Evolutionary conservation across 208 protist genomes (phyloP).

Genomic region (Porcisia deanei): DNA sequence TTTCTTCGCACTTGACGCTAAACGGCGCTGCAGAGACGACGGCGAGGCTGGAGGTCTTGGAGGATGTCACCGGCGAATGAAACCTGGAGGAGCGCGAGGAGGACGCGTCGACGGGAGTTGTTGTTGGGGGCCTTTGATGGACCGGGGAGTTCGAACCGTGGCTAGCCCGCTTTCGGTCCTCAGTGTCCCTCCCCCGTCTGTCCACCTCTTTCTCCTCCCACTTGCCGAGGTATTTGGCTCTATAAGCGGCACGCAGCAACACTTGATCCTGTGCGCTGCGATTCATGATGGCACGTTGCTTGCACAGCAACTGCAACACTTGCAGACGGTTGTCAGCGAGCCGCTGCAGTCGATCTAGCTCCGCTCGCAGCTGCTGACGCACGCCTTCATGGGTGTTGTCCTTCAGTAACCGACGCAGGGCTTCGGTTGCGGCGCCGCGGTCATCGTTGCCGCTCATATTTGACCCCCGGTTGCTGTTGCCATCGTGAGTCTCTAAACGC

Average conservation of each 20-base stretch:
- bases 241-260: conserved; percentile 38
- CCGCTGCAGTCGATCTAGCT: conserved; percentile 47
- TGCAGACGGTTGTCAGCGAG: conserved; percentile 50
- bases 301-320: conserved; percentile 56
- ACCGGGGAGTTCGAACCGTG: background rate
- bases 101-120: background rate
- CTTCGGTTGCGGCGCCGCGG: background rate
- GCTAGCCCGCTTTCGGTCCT: background rate
- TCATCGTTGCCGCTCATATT: background rate
- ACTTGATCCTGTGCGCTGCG: conserved; percentile 48
- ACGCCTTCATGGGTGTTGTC: conserved; percentile 52
- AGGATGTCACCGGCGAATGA: conserved; percentile 19
- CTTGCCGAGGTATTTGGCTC: conserved; percentile 27
- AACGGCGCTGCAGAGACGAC: background rate
- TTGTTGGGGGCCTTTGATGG: background rate
- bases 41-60: conserved; percentile 14
- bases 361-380: conserved; percentile 40
- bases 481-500: background rate
- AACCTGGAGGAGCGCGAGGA: conserved; percentile 20
- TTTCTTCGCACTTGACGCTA: background rate
- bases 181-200: background rate
- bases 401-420: conserved; percentile 21
- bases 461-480: background rate
- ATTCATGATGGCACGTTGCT: conserved; percentile 50
- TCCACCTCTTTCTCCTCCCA: background rate